Evolutionary conservation across 225 moss, liverwort and hornwort genomes (phyloP).

Genomic region (Bryum argenteum): DNA sequence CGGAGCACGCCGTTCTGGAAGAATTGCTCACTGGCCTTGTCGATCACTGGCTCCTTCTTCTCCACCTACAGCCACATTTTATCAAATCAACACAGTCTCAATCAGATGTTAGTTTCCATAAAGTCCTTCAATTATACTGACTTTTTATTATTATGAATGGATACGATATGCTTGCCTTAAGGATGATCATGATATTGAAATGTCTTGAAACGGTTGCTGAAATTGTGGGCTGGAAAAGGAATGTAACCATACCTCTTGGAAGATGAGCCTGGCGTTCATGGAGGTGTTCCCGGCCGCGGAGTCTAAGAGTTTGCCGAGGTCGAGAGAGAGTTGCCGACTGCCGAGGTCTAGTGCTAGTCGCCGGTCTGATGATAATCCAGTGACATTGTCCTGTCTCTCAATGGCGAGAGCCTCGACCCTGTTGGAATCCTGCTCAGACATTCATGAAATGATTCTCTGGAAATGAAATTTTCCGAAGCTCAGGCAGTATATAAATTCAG

Average conservation of each 20-base stretch:
- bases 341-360: conserved; percentile 41
- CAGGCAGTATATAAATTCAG: too few relatives aligned
- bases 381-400: conserved; percentile 47
- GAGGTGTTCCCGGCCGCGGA: conserved; percentile 45
- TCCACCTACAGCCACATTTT: conserved; percentile 6
- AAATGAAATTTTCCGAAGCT: too few relatives aligned
- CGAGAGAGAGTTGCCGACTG: conserved; percentile 53
- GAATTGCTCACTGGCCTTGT: conserved; percentile 64
- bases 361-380: conserved; percentile 50
- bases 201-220: too few relatives aligned
- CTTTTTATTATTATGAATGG: too few relatives aligned
- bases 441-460: too few relatives aligned
- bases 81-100: too few relatives aligned
- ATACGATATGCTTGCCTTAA: too few relatives aligned
- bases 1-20: conserved; percentile 77
- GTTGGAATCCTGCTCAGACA: conserved; percentile 49
- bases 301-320: conserved; percentile 54
- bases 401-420: conserved; percentile 63
- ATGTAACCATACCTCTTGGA: conserved; percentile 38
- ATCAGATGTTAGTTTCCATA: too few relatives aligned
- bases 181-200: too few relatives aligned
- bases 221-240: too few relatives aligned
- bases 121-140: too few relatives aligned
- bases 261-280: conserved; percentile 50
- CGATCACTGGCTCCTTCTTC: conserved; percentile 32